Percentiles rank a stretch among this genome's conserved stretches.
Conservation (phyloP, 768 basidiomycete genomes). For the Psilocybe tampanensis region DNA sequence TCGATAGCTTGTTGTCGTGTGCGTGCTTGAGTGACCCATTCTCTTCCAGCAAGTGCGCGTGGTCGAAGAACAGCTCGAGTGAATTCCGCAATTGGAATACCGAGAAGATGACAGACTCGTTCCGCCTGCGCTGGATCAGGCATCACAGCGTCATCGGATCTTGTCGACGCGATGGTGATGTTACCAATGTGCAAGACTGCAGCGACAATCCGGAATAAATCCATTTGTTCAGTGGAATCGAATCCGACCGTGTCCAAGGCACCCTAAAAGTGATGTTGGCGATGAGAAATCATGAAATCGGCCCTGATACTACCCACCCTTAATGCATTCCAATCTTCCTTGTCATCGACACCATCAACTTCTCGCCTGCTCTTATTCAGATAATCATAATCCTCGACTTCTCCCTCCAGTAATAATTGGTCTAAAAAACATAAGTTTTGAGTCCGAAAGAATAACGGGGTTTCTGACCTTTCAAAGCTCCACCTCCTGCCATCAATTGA, state of each 20-base stretch:
- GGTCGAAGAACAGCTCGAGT: conserved; percentile 87
- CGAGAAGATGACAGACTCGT: conserved; percentile 88
- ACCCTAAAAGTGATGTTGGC: conserved; percentile 41
- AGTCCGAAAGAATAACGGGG: background rate
- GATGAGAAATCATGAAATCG: background rate
- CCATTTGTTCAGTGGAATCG: conserved; percentile 78
- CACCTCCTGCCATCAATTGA: conserved; percentile 82
- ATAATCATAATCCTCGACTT: conserved; percentile 84
- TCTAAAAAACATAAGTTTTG: conserved; percentile 42
- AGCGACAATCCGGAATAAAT: conserved; percentile 93
- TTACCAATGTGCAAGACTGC: conserved; percentile 96
- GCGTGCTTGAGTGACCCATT: conserved; percentile 95
- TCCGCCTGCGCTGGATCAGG: conserved; percentile 84
- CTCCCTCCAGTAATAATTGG: conserved; percentile 70
- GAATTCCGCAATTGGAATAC: conserved; percentile 86
- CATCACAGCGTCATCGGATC: conserved; percentile 80
- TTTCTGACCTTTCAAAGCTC: conserved; percentile 63
- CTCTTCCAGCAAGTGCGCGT: conserved; percentile 89
- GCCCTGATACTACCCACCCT: conserved; percentile 48
- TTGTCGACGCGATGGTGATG: conserved; percentile 76
- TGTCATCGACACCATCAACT: conserved; percentile 95
- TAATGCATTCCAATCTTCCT: conserved; percentile 82
- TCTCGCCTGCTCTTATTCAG: conserved; percentile 87
- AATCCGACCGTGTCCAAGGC: conserved; percentile 93
- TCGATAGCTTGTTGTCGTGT: conserved; percentile 91